Evolutionary conservation across 176 grass and related monocot genomes (phyloP).

Genomic region (Phyllostachys edulis): DNA sequence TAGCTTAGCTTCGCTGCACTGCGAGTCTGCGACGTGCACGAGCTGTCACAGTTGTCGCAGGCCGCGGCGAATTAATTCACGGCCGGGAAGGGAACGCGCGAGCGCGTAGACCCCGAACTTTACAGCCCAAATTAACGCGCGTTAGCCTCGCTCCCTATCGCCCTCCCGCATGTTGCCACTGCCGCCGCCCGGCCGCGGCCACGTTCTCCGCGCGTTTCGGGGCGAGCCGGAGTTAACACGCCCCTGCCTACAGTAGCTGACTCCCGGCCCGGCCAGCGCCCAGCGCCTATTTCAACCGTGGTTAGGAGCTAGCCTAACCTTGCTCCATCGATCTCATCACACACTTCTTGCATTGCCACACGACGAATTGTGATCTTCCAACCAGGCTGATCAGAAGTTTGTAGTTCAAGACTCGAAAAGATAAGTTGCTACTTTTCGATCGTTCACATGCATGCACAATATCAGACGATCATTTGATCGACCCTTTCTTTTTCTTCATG

Average conservation of each 20-base stretch:
- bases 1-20: not conserved
- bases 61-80: not conserved
- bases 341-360: not conserved
- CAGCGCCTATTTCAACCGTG: not conserved
- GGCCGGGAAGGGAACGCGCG: too few species aligned
- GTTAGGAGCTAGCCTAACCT: not conserved
- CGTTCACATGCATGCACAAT: not conserved
- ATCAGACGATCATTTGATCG: not conserved
- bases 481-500: not conserved
- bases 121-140: too few species aligned
- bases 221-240: conserved; percentile 9
- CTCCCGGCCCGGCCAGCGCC: not conserved
- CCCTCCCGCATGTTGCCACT: conserved; percentile 17
- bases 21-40: not conserved
- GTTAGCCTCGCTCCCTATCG: not conserved
- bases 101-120: not conserved
- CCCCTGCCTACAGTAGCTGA: not conserved
- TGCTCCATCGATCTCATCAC: not conserved
- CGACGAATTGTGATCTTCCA: not conserved
- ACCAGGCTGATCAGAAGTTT: not conserved
- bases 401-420: not conserved
- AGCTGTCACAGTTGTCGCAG: not conserved
- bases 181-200: conserved; percentile 3
- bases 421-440: not conserved
- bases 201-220: conserved; percentile 39